Conservation (phyloP, 768 basidiomycete species). For the Coprinopsis cinerea region DNA sequence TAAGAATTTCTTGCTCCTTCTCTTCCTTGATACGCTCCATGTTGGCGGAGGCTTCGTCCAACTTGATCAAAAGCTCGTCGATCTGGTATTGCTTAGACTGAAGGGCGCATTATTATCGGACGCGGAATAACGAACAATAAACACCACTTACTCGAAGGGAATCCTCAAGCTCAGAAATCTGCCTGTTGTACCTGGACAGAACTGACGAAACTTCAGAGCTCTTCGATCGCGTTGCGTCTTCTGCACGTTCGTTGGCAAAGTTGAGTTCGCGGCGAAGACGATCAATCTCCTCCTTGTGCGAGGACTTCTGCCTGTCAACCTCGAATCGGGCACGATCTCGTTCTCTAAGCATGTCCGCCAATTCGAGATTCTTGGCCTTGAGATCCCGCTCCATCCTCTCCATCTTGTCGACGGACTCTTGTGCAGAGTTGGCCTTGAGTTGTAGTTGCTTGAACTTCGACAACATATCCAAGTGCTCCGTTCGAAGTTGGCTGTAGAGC, state of each 20-base stretch:
- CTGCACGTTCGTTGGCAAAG: conserved; percentile 97
- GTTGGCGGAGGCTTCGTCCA: conserved; percentile 70
- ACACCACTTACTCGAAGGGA: conserved; percentile 67
- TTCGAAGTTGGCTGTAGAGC: conserved; percentile 95
- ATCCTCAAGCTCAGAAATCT: conserved; percentile 94
- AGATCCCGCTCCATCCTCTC: conserved; percentile 98
- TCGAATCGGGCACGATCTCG: conserved; percentile 95
- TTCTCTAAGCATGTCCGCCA: conserved; percentile 98
- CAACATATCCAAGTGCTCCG: conserved; percentile 96
- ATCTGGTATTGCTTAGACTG: conserved; percentile 96
- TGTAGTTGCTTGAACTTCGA: conserved; percentile 97
- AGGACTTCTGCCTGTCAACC: conserved; percentile 86
- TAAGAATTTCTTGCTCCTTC: conserved; percentile 94
- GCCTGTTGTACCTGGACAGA: conserved; percentile 91
- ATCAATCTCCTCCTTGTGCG: conserved; percentile 93
- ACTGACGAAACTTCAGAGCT: conserved; percentile 87
- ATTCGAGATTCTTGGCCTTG: conserved; percentile 96
- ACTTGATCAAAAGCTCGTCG: conserved; percentile 80
- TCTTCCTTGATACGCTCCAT: conserved; percentile 84
- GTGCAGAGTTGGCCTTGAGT: conserved; percentile 95
- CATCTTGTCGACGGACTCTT: conserved; percentile 97
- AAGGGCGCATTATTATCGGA: background rate
- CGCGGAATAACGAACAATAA: conserved; percentile 6
- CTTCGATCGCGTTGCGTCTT: conserved; percentile 87
- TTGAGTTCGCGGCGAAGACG: conserved; percentile 85